Percentiles rank a stretch among this genome's conserved stretches.
These are phyloP conservation scores for Aspergillus sp. DNA, from an alignment of 2,329 filamentous ascomycete species.

Conservation along the genomic window DNA sequence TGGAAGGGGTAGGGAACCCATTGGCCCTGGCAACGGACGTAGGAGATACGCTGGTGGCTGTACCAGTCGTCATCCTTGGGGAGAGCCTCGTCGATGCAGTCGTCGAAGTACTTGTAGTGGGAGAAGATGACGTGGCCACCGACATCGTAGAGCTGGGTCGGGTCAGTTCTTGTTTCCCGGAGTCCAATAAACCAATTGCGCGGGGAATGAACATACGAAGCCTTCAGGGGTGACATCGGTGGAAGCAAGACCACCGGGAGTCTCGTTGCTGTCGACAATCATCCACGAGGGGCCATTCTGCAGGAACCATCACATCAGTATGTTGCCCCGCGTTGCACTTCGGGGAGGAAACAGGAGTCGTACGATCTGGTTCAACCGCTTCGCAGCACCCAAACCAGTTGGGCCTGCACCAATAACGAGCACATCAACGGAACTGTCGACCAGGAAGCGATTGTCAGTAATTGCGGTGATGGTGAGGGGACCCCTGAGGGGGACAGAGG, in stretches of 20 bases:
- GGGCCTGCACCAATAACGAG: slow-evolving; percentile 97
- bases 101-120: slow-evolving; percentile 99
- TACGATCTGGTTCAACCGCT: slow-evolving; percentile 96
- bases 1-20: slow-evolving; percentile 99
- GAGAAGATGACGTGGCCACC: slow-evolving; percentile 98
- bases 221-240: slow-evolving; percentile 94
- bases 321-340: not conserved
- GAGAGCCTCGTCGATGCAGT: slow-evolving; percentile 95
- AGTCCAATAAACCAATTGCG: not conserved
- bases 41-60: slow-evolving; percentile 96
- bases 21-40: slow-evolving; percentile 91
- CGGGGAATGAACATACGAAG: slow-evolving; percentile 69
- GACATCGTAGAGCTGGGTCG: slow-evolving; percentile 86
- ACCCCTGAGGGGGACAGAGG: slow-evolving; percentile 6
- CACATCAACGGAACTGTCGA: slow-evolving; percentile 80
- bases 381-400: slow-evolving; percentile 95
- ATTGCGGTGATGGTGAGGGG: slow-evolving; percentile 5
- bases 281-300: slow-evolving; percentile 93
- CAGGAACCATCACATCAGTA: slow-evolving; percentile 16
- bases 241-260: slow-evolving; percentile 89
- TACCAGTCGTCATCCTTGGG: slow-evolving; percentile 95
- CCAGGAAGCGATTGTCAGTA: slow-evolving; percentile 15
- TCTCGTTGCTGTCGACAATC: slow-evolving; percentile 89
- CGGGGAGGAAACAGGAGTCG: slow-evolving; percentile 7
- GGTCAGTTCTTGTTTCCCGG: slow-evolving; percentile 10